These are phyloP conservation scores for Ophiognomonia clavigignenti-juglandacearum DNA, from an alignment of 2,329 filamentous ascomycete species.

Conservation along the genomic window DNA sequence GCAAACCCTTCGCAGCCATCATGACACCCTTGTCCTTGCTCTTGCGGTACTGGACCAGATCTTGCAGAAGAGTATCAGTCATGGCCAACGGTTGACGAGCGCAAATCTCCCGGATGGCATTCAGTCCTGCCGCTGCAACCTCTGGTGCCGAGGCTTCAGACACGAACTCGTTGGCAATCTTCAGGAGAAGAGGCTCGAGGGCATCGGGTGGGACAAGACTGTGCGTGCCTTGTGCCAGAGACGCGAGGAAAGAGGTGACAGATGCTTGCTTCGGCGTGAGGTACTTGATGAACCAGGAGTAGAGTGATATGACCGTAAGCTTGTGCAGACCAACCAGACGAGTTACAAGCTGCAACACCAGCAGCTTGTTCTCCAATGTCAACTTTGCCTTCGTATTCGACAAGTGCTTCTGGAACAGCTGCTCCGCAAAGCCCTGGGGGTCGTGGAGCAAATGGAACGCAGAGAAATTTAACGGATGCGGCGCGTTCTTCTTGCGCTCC, in stretches of 20 bases:
- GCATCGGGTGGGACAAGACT: conserved; percentile 88
- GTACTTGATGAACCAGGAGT: conserved; percentile 94
- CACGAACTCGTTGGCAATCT: conserved; percentile 98
- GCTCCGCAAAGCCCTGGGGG: conserved; percentile 88
- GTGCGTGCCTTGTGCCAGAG: conserved; percentile 86
- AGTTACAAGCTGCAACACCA: conserved; percentile 87
- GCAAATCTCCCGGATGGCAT: conserved; percentile 92
- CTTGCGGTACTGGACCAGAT: conserved; percentile 92
- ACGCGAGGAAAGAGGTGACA: conserved; percentile 90
- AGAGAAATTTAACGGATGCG: conserved; percentile 90
- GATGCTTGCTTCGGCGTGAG: conserved; percentile 82
- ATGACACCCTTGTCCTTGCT: conserved; percentile 99
- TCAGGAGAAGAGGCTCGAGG: conserved; percentile 83
- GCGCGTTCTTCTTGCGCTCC: conserved; percentile 82
- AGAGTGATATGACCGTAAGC: conserved; percentile 81
- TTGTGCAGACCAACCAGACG: conserved; percentile 90
- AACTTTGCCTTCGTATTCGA: conserved; percentile 82
- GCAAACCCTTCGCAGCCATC: conserved; percentile 92
- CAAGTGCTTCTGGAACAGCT: conserved; percentile 84
- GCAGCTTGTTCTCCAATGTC: conserved; percentile 79
- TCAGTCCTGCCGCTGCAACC: conserved; percentile 86
- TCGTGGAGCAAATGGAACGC: conserved; percentile 91
- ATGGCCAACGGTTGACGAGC: conserved; percentile 91
- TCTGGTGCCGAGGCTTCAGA: conserved; percentile 89
- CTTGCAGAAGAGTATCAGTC: conserved; percentile 91